Evolutionary conservation across 202 grass and related monocot genomes (phyloP).

Genomic region (Saccharum hybrid): DNA sequence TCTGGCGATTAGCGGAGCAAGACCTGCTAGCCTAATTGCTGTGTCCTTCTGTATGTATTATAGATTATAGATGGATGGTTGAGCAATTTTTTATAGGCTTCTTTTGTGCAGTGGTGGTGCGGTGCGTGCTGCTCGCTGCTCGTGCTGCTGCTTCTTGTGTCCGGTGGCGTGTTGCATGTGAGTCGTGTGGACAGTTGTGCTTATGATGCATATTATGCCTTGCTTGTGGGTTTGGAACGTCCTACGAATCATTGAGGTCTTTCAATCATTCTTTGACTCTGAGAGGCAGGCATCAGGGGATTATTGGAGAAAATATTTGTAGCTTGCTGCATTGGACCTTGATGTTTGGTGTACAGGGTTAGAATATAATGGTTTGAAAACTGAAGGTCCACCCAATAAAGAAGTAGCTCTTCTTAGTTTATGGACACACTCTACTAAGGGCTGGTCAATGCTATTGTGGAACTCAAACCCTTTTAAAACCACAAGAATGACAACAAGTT

Average conservation of each 20-base stretch:
- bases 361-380: constrained; percentile 7
- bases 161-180: constrained; percentile 14
- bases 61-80: neutral
- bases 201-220: neutral
- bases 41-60: neutral
- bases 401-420: constrained; percentile 11
- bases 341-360: neutral
- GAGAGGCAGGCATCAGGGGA: neutral
- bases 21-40: neutral
- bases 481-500: neutral
- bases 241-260: constrained; percentile 24
- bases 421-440: constrained; percentile 16
- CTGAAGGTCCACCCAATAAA: constrained; percentile 6
- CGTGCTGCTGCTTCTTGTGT: neutral
- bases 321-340: neutral
- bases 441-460: constrained; percentile 29
- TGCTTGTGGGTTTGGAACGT: constrained; percentile 44
- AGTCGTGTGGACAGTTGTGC: neutral
- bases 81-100: neutral
- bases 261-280: neutral
- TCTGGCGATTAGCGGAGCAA: constrained; percentile 42
- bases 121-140: constrained; percentile 29
- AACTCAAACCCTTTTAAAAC: constrained; percentile 30
- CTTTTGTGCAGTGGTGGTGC: constrained; percentile 14
- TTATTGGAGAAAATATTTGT: constrained; percentile 21